Evolutionary conservation across 257 asterid genomes (phyloP), one percentile per base, ranked within the genome.

Genomic region (Ligustrum vulgare): DNA sequence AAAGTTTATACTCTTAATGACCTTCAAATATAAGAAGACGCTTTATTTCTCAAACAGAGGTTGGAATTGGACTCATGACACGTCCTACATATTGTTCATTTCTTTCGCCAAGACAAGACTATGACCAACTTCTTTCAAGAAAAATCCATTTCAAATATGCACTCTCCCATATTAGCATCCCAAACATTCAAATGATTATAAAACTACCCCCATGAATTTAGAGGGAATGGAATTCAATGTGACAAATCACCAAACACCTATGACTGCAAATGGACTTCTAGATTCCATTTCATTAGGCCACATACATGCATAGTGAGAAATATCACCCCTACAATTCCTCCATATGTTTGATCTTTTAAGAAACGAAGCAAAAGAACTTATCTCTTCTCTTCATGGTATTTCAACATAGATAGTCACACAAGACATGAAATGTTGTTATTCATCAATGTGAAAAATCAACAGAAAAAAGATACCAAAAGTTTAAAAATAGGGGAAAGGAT

Each of bases 221-320:
- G 18, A 8, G 18, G 9, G 93, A 88, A 36, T 9, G 0, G 39
- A 36, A 6, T 6, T 51, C 23, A 0, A 51, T 20, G 25, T 16
- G 47, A 16, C 22, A 15, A 51, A 9, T 51, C 8, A n/a, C 60
- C 60, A 51, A 15, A 18, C 60, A 51, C 22, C n/a, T n/a, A n/a
- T n/a, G n/a, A n/a, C n/a, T n/a, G n/a, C n/a, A n/a, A n/a, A n/a
- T n/a, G n/a, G n/a, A n/a, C 2, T 18, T 16, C 20, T 1, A 16
- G 22, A 9, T 36, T 10, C 5, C 8, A 22, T 0, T 12, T 1
- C 16, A 16, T 36, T 36, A 10, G 41, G 10, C 1, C 22, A 0
- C 22, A 4, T 10, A n/a, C n/a, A n/a, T n/a, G n/a, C n/a, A n/a
- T n/a, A n/a, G n/a, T 35, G 6, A 36, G 41, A 36, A 49, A 16